phyloP scores from a whole-genome alignment of 2,329 filamentous ascomycete species.

The Sphaceloma murrayae region DNA sequence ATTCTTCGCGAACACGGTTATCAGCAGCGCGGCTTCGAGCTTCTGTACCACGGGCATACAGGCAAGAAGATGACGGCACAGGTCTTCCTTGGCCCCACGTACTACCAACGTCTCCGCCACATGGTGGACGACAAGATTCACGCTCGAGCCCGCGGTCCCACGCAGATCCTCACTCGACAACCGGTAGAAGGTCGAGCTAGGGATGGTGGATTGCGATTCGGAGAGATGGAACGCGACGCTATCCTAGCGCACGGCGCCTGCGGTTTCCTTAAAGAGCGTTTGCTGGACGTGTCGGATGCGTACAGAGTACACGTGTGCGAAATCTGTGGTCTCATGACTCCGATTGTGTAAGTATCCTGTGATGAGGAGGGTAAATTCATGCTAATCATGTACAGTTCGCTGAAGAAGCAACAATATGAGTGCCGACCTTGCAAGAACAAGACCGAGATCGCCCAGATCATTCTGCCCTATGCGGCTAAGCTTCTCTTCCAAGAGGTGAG shows the following conservation, averaged over 20 bases:
- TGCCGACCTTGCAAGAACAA: conserved; percentile 98
- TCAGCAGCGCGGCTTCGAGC: conserved; percentile 92
- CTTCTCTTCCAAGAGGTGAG: conserved; percentile 80
- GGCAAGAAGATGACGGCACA: conserved; percentile 87
- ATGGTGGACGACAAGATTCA: conserved; percentile 99
- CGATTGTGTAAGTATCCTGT: conserved; percentile 72
- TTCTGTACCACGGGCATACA: conserved; percentile 96
- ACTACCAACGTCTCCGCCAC: conserved; percentile 96
- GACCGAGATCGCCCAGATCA: conserved; percentile 94
- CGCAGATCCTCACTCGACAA: conserved; percentile 94
- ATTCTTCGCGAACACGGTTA: conserved; percentile 83
- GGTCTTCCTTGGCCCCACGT: conserved; percentile 94
- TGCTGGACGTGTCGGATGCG: conserved; percentile 95
- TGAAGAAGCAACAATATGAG: conserved; percentile 92
- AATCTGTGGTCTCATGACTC: conserved; percentile 97
- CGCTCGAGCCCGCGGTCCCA: conserved; percentile 89
- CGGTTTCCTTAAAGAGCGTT: conserved; percentile 89
- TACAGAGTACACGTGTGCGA: conserved; percentile 98
- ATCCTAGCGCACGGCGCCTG: conserved; percentile 99
- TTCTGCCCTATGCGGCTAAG: conserved; percentile 96
- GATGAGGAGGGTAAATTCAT: background rate
- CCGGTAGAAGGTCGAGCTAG: conserved; percentile 96
- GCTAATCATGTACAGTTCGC: conserved; percentile 22
- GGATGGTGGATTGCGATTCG: conserved; percentile 96
- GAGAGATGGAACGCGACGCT: conserved; percentile 99